A percentile compares a stretch with the other conserved stretches of the same genome.
These are phyloP conservation scores for Vicia villosa DNA, from an alignment of 306 rosid species.

Conservation along the genomic window DNA sequence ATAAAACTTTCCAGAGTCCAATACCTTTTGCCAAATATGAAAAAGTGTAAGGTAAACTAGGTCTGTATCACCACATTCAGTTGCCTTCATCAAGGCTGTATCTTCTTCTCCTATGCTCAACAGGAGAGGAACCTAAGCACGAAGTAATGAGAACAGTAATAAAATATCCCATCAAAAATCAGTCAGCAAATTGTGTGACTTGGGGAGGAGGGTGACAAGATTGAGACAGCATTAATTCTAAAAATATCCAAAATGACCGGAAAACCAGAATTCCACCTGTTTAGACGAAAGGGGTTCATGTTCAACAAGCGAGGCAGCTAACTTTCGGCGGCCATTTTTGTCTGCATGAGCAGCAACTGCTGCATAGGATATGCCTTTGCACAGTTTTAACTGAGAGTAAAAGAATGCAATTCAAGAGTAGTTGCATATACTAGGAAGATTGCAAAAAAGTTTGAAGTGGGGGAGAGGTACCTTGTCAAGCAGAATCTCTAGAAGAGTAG, in stretches of 20 bases:
- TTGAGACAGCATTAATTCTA: not conserved
- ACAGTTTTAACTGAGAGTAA: constrained; percentile 69
- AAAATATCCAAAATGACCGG: constrained; percentile 2
- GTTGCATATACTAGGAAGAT: constrained; percentile 28
- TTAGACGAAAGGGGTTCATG: constrained; percentile 96
- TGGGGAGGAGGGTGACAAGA: not conserved
- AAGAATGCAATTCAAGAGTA: constrained; percentile 22
- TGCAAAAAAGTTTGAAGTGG: constrained; percentile 29
- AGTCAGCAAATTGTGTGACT: constrained; percentile 10
- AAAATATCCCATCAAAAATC: constrained; percentile 25
- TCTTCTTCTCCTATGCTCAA: constrained; percentile 99
- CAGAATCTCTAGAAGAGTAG: constrained; percentile 76
- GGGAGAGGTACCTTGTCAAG: constrained; percentile 75
- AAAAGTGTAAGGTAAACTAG: constrained; percentile 95
- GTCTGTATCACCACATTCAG: constrained; percentile 95
- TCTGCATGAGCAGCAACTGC: constrained; percentile 99
- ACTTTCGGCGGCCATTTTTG: constrained; percentile 87
- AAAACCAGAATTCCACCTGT: constrained; percentile 66
- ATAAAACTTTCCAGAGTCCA: constrained; percentile 30
- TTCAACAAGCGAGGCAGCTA: constrained; percentile 96
- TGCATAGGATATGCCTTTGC: constrained; percentile 98
- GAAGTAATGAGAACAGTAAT: constrained; percentile 7
- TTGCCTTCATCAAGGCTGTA: constrained; percentile 81
- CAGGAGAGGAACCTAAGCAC: constrained; percentile 86
- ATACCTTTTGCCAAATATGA: constrained; percentile 95